Evolutionary conservation across 2,329 filamentous ascomycete species (phyloP).

Genomic region (Phyllosticta citribraziliensis): DNA sequence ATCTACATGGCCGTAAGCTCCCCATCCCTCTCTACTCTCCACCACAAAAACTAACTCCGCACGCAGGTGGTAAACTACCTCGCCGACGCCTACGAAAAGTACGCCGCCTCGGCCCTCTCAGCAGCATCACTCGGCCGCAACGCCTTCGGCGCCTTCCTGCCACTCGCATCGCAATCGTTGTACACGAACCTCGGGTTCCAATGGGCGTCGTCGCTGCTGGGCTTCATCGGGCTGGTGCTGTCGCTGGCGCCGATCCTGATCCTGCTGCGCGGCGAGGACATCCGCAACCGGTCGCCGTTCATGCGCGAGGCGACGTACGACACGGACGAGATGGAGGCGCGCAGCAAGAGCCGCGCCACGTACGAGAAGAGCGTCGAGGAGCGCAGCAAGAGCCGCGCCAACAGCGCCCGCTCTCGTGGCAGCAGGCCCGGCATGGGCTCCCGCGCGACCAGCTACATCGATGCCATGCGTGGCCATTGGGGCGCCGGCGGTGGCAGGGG

Average conservation of each 20-base stretch:
- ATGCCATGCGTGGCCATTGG: not conserved
- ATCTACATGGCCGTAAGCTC: slow-evolving; percentile 34
- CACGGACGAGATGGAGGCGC: slow-evolving; percentile 12
- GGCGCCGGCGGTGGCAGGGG: not conserved
- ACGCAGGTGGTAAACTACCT: slow-evolving; percentile 34
- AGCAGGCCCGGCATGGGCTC: not conserved
- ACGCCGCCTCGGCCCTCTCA: slow-evolving; percentile 34
- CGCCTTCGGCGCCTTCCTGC: slow-evolving; percentile 36
- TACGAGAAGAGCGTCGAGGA: not conserved
- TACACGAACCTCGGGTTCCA: slow-evolving; percentile 32
- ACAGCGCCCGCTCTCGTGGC: not conserved
- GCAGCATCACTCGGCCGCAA: slow-evolving; percentile 38
- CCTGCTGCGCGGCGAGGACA: not conserved
- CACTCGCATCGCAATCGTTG: slow-evolving; percentile 32
- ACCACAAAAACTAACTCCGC: too few species aligned
- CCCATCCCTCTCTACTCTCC: too few species aligned
- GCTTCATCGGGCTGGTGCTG: slow-evolving; percentile 32
- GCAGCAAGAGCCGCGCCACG: not conserved
- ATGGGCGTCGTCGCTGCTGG: slow-evolving; percentile 35
- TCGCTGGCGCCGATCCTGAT: slow-evolving; percentile 33
- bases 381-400: not conserved
- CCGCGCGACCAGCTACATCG: not conserved
- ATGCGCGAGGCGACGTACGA: slow-evolving; percentile 11
- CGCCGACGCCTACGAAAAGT: slow-evolving; percentile 39
- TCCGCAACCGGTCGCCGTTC: not conserved